Conservation (phyloP, 805 yeast genomes). For the Yamadazyma kitorensis region DNA sequence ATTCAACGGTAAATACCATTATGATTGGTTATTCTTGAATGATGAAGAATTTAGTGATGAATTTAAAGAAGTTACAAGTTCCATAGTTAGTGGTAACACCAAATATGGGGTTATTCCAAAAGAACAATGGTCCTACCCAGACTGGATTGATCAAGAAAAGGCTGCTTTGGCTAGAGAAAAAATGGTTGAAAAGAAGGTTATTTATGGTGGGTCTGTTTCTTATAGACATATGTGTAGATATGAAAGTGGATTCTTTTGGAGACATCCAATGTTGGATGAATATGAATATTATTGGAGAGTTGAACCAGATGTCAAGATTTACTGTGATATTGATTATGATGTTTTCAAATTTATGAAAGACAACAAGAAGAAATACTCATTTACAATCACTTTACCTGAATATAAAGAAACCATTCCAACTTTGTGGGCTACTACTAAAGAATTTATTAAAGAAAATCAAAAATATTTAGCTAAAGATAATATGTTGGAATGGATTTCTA, state of each 20-base stretch:
- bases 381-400: conserved; percentile 80
- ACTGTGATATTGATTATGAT: conserved; percentile 83
- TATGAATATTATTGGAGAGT: conserved; percentile 94
- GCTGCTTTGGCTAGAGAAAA: conserved; percentile 62
- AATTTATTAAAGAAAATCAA: conserved; percentile 60
- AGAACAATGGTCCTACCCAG: conserved; percentile 87
- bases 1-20: conserved; percentile 74
- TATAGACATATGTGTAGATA: conserved; percentile 93
- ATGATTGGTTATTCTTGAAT: conserved; percentile 95
- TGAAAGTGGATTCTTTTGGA: conserved; percentile 86
- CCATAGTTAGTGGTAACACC: conserved; percentile 72
- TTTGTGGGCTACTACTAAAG: conserved; percentile 74
- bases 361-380: conserved; percentile 78
- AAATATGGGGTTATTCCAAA: conserved; percentile 78
- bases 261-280: conserved; percentile 70
- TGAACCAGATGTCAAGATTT: conserved; percentile 79
- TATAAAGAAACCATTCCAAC: conserved; percentile 84
- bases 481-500: conserved; percentile 66
- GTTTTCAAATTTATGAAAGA: conserved; percentile 80
- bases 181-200: conserved; percentile 54
- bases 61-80: conserved; percentile 64
- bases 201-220: conserved; percentile 72
- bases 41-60: conserved; percentile 83
- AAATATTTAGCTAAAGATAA: conserved; percentile 60
- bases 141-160: conserved; percentile 71